These are phyloP conservation scores for Pseudogymnoascus sp. DNA, from an alignment of 2,329 filamentous ascomycete genomes.

Conservation along the genomic window DNA sequence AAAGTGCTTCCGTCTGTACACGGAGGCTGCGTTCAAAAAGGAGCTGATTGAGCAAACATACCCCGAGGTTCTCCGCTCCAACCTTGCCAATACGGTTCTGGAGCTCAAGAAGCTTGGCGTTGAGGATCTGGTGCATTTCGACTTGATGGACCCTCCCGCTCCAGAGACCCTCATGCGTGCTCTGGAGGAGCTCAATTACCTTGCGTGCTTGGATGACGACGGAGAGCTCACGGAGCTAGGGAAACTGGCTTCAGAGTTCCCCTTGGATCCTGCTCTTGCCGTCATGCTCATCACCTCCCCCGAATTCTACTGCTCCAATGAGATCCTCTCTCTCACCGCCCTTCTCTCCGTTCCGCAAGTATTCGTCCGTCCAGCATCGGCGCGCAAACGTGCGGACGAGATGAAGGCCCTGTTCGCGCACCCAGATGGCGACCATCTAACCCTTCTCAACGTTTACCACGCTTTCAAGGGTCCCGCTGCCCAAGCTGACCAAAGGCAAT, in stretches of 20 bases:
- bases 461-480: conserved; percentile 77
- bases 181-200: conserved; percentile 93
- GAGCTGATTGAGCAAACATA: conserved; percentile 97
- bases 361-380: conserved; percentile 78
- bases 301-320: conserved; percentile 98
- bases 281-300: conserved; percentile 98
- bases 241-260: conserved; percentile 85
- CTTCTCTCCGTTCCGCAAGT: conserved; percentile 91
- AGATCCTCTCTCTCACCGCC: conserved; percentile 90
- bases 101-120: conserved; percentile 97
- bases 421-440: conserved; percentile 88
- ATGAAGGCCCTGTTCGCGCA: conserved; percentile 96
- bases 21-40: conserved; percentile 91
- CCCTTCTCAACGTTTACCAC: conserved; percentile 95
- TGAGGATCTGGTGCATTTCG: conserved; percentile 93
- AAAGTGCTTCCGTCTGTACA: conserved; percentile 97
- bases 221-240: conserved; percentile 85
- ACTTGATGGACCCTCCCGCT: conserved; percentile 95
- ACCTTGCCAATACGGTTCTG: conserved; percentile 87
- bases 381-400: conserved; percentile 87
- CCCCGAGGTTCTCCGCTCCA: conserved; percentile 90
- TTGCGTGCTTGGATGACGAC: conserved; percentile 93
- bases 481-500: conserved; percentile 70
- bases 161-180: conserved; percentile 98
- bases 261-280: conserved; percentile 84